phyloP scores from a whole-genome alignment of 2,329 filamentous ascomycete species.

The Penicillium sp. region DNA sequence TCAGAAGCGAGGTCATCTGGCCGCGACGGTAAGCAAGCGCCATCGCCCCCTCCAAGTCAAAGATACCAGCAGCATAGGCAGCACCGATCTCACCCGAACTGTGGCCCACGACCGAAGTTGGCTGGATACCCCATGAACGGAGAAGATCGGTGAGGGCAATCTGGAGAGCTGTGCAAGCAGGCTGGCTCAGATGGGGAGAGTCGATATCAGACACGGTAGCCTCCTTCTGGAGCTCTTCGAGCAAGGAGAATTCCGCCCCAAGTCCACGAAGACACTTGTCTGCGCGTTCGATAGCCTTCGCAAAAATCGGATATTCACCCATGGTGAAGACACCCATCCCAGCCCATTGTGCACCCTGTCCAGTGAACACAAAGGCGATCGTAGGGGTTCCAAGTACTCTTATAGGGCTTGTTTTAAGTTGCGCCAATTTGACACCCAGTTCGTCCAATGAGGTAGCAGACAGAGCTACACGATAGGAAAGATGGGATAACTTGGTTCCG shows the following conservation, averaged over 20 bases:
- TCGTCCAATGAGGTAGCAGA: conserved; percentile 27
- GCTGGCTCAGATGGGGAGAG: conserved; percentile 27
- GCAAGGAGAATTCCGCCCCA: conserved; percentile 26
- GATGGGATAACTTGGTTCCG: conserved; percentile 31
- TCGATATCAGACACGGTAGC: conserved; percentile 19
- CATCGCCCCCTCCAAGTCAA: conserved; percentile 24
- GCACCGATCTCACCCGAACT: conserved; percentile 32
- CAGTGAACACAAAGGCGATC: conserved; percentile 28
- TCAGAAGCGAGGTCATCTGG: conserved; percentile 26
- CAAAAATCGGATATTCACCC: conserved; percentile 27
- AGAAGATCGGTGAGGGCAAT: conserved; percentile 27
- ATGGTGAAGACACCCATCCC: conserved; percentile 33
- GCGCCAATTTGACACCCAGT: conserved; percentile 28
- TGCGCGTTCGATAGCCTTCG: conserved; percentile 21
- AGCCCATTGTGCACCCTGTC: conserved; percentile 31
- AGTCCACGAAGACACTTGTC: conserved; percentile 22
- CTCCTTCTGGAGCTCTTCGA: conserved; percentile 23
- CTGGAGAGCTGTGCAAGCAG: conserved; percentile 28
- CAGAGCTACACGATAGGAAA: conserved; percentile 32
- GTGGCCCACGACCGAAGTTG: conserved; percentile 26
- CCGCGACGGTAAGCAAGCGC: conserved; percentile 29
- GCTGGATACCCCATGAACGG: conserved; percentile 24
- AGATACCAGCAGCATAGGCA: conserved; percentile 28
- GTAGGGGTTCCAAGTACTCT: conserved; percentile 25
- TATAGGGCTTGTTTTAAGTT: conserved; percentile 28